Evolutionary conservation across 2,329 filamentous ascomycete species (phyloP).

Genomic region (Colletotrichum falcatum): DNA sequence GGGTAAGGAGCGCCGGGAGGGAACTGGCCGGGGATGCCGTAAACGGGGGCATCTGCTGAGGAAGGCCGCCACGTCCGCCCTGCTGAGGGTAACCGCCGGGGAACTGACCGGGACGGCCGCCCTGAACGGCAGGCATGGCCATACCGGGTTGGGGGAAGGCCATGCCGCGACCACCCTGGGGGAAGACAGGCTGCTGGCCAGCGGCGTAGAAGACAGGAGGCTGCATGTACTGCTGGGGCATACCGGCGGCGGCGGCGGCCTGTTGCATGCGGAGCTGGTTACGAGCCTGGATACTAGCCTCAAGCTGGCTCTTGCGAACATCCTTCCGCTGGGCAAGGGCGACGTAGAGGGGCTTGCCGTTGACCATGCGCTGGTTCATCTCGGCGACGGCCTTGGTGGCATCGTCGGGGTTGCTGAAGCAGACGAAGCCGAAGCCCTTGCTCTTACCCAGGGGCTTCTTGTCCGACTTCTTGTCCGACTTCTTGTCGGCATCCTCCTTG

Average conservation of each 20-base stretch:
- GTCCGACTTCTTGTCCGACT: constrained; percentile 69
- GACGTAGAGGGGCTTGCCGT: constrained; percentile 96
- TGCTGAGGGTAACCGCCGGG: constrained; percentile 85
- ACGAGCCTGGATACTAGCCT: constrained; percentile 98
- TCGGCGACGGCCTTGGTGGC: constrained; percentile 99
- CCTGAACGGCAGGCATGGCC: constrained; percentile 78
- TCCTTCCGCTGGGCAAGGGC: constrained; percentile 99
- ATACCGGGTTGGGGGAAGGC: constrained; percentile 74
- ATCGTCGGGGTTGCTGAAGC: constrained; percentile 99
- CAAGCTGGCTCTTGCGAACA: constrained; percentile 98
- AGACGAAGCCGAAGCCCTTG: constrained; percentile 99
- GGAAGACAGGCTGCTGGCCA: constrained; percentile 80
- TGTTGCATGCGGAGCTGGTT: constrained; percentile 99
- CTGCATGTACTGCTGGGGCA: constrained; percentile 90
- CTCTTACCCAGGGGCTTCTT: constrained; percentile 87
- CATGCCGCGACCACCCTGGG: constrained; percentile 73
- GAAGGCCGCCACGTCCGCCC: constrained; percentile 87
- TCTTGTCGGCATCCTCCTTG: constrained; percentile 67
- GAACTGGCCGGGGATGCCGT: constrained; percentile 83
- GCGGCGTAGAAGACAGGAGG: constrained; percentile 93
- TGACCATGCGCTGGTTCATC: constrained; percentile 99
- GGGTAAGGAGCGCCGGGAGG: constrained; percentile 78
- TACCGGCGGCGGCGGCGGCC: constrained; percentile 88
- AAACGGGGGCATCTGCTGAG: constrained; percentile 92
- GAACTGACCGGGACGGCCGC: constrained; percentile 88